These are phyloP conservation scores for Zoysia japonica DNA, from an alignment of 176 grass and related monocot species.

Conservation along the genomic window DNA sequence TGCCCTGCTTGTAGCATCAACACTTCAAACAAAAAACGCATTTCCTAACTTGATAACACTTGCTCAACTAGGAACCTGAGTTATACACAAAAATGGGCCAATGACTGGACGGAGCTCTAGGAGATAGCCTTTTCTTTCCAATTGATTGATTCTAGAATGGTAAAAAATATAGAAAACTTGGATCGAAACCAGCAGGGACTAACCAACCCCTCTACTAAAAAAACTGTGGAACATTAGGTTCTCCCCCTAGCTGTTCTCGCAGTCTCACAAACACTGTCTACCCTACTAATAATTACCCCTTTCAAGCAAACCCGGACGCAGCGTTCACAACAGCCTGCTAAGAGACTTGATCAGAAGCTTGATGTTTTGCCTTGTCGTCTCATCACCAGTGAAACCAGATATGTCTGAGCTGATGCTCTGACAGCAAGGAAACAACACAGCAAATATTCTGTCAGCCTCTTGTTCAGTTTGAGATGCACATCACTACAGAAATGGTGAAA, in stretches of 20 bases:
- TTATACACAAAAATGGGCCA: constrained; percentile 32
- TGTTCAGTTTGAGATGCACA: constrained; percentile 16
- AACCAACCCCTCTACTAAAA: neutral
- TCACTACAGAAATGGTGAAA: neutral
- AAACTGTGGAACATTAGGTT: neutral
- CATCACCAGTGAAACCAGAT: constrained; percentile 88
- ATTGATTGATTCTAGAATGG: neutral
- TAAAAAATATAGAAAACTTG: constrained; percentile 20
- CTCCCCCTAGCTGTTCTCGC: constrained; percentile 5
- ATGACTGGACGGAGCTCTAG: neutral
- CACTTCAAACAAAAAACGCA: neutral
- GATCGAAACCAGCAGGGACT: neutral
- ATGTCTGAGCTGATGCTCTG: constrained; percentile 98
- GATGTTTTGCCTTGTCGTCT: constrained; percentile 70
- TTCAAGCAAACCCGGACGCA: neutral
- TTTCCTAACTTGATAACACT: constrained; percentile 20
- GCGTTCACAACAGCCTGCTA: constrained; percentile 78
- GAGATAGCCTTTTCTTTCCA: neutral
- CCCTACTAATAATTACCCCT: neutral
- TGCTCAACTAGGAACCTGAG: constrained; percentile 16
- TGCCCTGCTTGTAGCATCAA: neutral
- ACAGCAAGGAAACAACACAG: constrained; percentile 22
- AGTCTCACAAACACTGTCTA: constrained; percentile 27
- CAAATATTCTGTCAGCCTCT: neutral
- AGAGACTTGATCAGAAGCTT: constrained; percentile 95